These are phyloP conservation scores for Euphorbia corollata DNA, from an alignment of 441 rosid genomes.

Conservation along the genomic window DNA sequence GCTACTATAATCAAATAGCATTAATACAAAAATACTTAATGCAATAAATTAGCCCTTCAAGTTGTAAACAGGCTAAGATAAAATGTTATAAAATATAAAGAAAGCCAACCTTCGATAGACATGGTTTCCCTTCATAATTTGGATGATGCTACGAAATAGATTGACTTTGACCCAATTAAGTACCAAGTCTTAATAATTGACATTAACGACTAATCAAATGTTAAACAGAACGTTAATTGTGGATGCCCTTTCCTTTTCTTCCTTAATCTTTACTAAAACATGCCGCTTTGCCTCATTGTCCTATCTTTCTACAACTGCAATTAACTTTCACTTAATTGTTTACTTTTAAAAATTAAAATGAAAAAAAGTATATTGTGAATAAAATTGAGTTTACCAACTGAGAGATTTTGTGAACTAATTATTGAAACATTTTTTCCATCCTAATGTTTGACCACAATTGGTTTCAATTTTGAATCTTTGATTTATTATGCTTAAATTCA, in stretches of 20 bases:
- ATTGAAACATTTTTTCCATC: background rate
- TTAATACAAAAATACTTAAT: background rate
- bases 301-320: background rate
- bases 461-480: too few relatives aligned
- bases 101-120: background rate
- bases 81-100: background rate
- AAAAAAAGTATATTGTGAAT: too few relatives aligned
- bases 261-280: constrained; percentile 1
- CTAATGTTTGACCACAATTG: too few relatives aligned
- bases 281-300: background rate
- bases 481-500: too few relatives aligned
- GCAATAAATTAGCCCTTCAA: background rate
- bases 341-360: too few relatives aligned
- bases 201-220: background rate
- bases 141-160: background rate
- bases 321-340: background rate
- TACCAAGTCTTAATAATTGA: background rate
- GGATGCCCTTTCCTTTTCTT: background rate
- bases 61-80: background rate
- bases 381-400: background rate
- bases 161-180: constrained; percentile 11
- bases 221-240: background rate
- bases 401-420: background rate
- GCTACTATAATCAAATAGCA: background rate
- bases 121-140: background rate